Percentiles rank a stretch among this genome's conserved stretches.
These are phyloP conservation scores for Moesziomyces sp. DNA, from an alignment of 1,284 basidiomycete genomes.

Conservation along the genomic window DNA sequence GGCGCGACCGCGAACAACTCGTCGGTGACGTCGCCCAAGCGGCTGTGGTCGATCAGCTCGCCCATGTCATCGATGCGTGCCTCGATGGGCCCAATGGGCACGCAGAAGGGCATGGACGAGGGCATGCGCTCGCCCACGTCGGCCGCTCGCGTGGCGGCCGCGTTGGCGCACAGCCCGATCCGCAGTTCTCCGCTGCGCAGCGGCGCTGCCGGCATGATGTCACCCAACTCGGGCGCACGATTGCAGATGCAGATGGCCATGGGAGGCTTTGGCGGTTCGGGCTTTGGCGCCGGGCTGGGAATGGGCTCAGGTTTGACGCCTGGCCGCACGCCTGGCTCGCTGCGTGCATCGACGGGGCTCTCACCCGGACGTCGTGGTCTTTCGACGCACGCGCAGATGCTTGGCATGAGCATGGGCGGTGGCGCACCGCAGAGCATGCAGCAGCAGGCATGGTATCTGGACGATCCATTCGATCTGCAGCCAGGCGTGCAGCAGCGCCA, in stretches of 20 bases:
- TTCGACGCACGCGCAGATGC: constrained; percentile 23
- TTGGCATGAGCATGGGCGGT: constrained; percentile 33
- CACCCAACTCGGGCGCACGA: constrained; percentile 39
- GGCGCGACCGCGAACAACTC: constrained; percentile 15
- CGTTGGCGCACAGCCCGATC: constrained; percentile 39
- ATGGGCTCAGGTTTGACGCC: constrained; percentile 42
- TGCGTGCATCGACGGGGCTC: constrained; percentile 36
- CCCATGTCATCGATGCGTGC: constrained; percentile 50
- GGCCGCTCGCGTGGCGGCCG: constrained; percentile 34
- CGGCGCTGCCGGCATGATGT: constrained; percentile 36
- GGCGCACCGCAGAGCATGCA: constrained; percentile 27
- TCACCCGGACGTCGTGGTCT: constrained; percentile 41
- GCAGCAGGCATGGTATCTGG: constrained; percentile 38
- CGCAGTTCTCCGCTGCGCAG: constrained; percentile 44
- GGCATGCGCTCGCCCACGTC: constrained; percentile 42
- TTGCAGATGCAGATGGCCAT: constrained; percentile 51
- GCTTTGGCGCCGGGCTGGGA: constrained; percentile 37
- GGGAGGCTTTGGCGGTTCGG: constrained; percentile 30
- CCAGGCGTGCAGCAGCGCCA: constrained; percentile 39
- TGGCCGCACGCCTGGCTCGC: constrained; percentile 36
- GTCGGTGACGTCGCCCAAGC: constrained; percentile 42
- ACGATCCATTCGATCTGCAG: constrained; percentile 47
- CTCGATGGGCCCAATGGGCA: constrained; percentile 1
- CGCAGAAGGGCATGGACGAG: constrained; percentile 22
- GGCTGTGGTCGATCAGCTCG: constrained; percentile 51